Evolutionary conservation across 805 yeast species (phyloP), one percentile per base, ranked within the genome.

Genomic region (Ogataea sp.): DNA sequence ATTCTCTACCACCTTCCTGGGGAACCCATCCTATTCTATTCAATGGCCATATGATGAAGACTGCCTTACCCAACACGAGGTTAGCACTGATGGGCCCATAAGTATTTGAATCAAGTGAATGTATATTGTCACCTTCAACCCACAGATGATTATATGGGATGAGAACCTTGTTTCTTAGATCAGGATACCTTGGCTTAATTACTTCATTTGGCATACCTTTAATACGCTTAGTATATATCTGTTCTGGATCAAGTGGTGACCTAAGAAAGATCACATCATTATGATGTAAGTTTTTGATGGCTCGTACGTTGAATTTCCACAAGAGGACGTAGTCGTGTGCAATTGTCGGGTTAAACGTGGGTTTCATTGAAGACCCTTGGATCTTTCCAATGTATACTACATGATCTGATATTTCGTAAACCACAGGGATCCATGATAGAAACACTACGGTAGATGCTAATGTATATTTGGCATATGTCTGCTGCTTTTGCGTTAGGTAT

Each of bases 111-210:
- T 90, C 97, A 2, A 88, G 65, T 1, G 95, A 81, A 51, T 82
- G 90, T 14, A 75, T 59, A 55, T 86, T 88, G 58, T 90, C 97
- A 6, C 97, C 97, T 57, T 90, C 97, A 0, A 88, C 88, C 97
- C 97, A 90, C 6, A 86, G 49, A 55, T 90, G 97, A 51, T 78
- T 81, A 39, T 83, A 61, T 2, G 96, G 96, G 2, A 90, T 64
- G 26, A 62, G 58, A 5, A 81, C 79, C 33, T 65, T 61, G 2
- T 68, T 64, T 52, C 78, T 71, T 6, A 94, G 87, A 52, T 85
- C 86, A 18, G 80, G 81, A 31, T 69, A 62, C 40, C 81, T 66
- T 2, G 95, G 78, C 6, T 59, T 52, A 0, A 89, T 68, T 4
- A 66, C 53, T 48, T 88, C 95, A 20, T 93, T 90, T 39, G 75